Conservation (phyloP, 805 yeast genomes). For the Myxozyma mucilagina region DNA sequence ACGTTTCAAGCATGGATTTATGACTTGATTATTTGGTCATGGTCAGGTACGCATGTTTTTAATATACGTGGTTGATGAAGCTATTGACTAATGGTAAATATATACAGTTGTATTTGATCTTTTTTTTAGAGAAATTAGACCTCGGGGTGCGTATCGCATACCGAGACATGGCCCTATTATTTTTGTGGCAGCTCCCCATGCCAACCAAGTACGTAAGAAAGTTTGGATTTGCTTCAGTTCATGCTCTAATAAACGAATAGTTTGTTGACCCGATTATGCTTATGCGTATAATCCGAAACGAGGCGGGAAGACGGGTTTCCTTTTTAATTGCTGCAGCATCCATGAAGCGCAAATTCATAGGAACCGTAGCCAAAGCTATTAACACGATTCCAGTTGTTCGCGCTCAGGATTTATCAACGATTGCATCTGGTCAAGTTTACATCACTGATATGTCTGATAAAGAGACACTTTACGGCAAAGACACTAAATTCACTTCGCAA, state of each 20-base stretch:
- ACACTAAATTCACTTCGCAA: constrained; percentile 65
- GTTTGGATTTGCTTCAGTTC: background rate
- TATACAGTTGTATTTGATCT: constrained; percentile 47
- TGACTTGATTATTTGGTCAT: constrained; percentile 42
- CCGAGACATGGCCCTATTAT: constrained; percentile 79
- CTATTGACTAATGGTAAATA: constrained; percentile 30
- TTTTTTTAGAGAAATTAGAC: constrained; percentile 85
- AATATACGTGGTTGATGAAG: constrained; percentile 5
- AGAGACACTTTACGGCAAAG: constrained; percentile 58
- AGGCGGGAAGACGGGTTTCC: constrained; percentile 66
- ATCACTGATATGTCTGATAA: constrained; percentile 57
- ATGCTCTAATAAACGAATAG: constrained; percentile 43
- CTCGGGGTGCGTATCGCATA: constrained; percentile 79
- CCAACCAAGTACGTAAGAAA: constrained; percentile 56
- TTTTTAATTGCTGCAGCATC: constrained; percentile 86
- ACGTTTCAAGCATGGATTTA: constrained; percentile 36
- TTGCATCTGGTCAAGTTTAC: constrained; percentile 66
- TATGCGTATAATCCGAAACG: constrained; percentile 73
- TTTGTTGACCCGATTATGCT: constrained; percentile 82
- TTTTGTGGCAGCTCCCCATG: constrained; percentile 96
- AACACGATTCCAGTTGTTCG: constrained; percentile 88
- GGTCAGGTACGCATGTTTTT: constrained; percentile 36
- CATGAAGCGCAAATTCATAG: constrained; percentile 64
- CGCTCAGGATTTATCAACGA: constrained; percentile 79
- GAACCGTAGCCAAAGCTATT: constrained; percentile 71